Percentiles rank a stretch among this genome's conserved stretches.
Evolutionary conservation across 2,329 filamentous ascomycete genomes (phyloP).

Genomic region (Leptosphaerulina australis): DNA sequence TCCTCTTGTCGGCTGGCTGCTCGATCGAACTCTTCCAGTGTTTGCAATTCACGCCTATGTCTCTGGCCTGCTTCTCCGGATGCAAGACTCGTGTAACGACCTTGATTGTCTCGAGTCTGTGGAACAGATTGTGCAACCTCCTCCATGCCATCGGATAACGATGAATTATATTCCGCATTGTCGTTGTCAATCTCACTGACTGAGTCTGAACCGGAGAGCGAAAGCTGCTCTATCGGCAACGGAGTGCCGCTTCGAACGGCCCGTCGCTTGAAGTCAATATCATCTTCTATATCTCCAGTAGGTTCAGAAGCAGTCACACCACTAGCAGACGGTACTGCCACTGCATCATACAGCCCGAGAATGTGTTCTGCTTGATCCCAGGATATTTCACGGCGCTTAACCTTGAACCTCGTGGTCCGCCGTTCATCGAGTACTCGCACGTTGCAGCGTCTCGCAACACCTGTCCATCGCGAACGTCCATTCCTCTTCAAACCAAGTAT

Average conservation of each 20-base stretch:
- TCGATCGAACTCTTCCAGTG: conserved; percentile 54
- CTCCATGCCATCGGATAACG: conserved; percentile 3
- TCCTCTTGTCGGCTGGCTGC: conserved; percentile 55
- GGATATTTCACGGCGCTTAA: conserved; percentile 49
- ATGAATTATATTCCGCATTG: not conserved
- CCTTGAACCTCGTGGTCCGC: conserved; percentile 14
- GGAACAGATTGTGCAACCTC: not conserved
- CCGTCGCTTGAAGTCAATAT: conserved; percentile 24
- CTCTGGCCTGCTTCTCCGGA: not conserved
- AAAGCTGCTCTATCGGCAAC: conserved; percentile 27
- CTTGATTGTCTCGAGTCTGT: conserved; percentile 3
- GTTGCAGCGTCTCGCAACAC: conserved; percentile 58
- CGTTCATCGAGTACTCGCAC: conserved; percentile 54
- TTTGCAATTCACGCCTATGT: not conserved
- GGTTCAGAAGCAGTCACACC: conserved; percentile 29
- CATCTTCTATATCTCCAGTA: conserved; percentile 21
- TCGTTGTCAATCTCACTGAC: conserved; percentile 10
- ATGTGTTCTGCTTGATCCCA: conserved; percentile 50
- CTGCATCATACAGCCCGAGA: conserved; percentile 18
- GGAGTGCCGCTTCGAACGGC: conserved; percentile 38
- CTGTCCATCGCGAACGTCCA: conserved; percentile 58
- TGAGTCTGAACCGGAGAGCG: conserved; percentile 22
- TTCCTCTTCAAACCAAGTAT: conserved; percentile 59
- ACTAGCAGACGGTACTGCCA: conserved; percentile 36
- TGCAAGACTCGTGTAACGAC: conserved; percentile 11